phyloP scores from a whole-genome alignment of 164 flowering plant species.

The Vitis labrusca region DNA sequence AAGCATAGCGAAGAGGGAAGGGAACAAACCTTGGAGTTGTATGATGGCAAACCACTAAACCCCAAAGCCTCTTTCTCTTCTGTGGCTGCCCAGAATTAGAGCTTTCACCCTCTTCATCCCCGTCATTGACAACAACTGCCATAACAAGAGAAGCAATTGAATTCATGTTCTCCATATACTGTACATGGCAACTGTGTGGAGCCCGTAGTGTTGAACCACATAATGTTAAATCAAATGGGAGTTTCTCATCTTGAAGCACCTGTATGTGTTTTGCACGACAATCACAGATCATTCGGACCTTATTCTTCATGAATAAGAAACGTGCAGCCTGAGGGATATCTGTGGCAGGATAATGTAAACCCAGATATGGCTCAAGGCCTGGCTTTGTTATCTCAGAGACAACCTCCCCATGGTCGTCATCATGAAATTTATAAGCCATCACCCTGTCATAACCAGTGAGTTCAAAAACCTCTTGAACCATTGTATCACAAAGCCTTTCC shows the following conservation, averaged over 20 bases:
- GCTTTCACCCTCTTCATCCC: slow-evolving; percentile 52
- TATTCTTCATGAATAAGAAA: slow-evolving; percentile 83
- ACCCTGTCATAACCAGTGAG: slow-evolving; percentile 92
- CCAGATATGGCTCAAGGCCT: slow-evolving; percentile 78
- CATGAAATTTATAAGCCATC: slow-evolving; percentile 89
- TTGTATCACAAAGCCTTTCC: slow-evolving; percentile 73
- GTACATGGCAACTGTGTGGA: slow-evolving; percentile 86
- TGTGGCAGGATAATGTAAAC: slow-evolving; percentile 90
- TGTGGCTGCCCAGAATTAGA: slow-evolving; percentile 41
- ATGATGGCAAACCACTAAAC: slow-evolving; percentile 90
- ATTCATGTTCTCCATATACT: slow-evolving; percentile 89
- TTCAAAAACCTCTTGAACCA: slow-evolving; percentile 82
- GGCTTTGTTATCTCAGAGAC: slow-evolving; percentile 70
- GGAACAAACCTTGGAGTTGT: slow-evolving; percentile 93
- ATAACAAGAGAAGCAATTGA: slow-evolving; percentile 90
- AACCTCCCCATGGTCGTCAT: slow-evolving; percentile 92
- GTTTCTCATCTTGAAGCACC: slow-evolving; percentile 82
- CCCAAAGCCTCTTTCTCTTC: slow-evolving; percentile 92
- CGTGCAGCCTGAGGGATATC: slow-evolving; percentile 92
- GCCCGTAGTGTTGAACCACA: slow-evolving; percentile 93
- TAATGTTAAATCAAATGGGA: slow-evolving; percentile 69
- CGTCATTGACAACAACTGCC: slow-evolving; percentile 86
- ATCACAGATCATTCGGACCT: slow-evolving; percentile 85
- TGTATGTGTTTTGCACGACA: slow-evolving; percentile 70
- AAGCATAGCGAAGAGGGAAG: slow-evolving; percentile 92